Base-by-base conservation (phyloP, 768 basidiomycete species). In the Trametes coccinea region DNA sequence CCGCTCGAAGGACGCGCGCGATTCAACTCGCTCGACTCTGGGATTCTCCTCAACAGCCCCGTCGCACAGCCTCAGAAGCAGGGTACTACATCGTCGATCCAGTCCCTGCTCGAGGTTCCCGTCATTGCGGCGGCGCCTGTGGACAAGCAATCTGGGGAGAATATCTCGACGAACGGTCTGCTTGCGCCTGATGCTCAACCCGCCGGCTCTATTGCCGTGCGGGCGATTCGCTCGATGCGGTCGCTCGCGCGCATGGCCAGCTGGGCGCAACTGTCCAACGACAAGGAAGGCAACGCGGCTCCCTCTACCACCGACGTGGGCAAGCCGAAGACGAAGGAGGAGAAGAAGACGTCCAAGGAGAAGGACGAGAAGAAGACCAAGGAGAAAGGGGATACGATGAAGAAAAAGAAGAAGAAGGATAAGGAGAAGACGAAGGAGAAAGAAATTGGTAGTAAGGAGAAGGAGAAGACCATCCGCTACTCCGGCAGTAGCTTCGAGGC, bases 161-260 rank as follows among this genome's bases (percentile, higher is more conserved):
- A 51, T 44, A 40, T 31, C 39, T 52, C 56, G 6, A 33, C 37
- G 50, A 66, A 56, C 29, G 60, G 60, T 11, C 56, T 69, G n/a
- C 69, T 72, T 22, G 55, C 67, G 0, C 60, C 66, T 13, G 60
- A 64, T 6, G 56, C 53, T 0, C 65, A 59, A 11, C 51, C 73
- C 22, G 81, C 82, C 31, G 84, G 81, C 33, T 90, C 88, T 0
- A 89, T 93, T 45, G 91, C 91, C 0, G 60, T 92, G 31, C 83
- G 91, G 5, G 91, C 91, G 4, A 92, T 93, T 77, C 80, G 87
- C 45, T 88, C 86, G 13, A 85, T 93, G 65, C 79, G 86, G 30
- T 87, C 85, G 2, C 72, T 92, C 44, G 90, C 91, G 3, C 77
- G 85, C 37, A 85, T 92, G 48, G 82, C 85, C 1, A 87, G 86